Evolutionary conservation across 192 early-diverging fungal species (phyloP).

Genomic region (Globomyces pollinis-pini): DNA sequence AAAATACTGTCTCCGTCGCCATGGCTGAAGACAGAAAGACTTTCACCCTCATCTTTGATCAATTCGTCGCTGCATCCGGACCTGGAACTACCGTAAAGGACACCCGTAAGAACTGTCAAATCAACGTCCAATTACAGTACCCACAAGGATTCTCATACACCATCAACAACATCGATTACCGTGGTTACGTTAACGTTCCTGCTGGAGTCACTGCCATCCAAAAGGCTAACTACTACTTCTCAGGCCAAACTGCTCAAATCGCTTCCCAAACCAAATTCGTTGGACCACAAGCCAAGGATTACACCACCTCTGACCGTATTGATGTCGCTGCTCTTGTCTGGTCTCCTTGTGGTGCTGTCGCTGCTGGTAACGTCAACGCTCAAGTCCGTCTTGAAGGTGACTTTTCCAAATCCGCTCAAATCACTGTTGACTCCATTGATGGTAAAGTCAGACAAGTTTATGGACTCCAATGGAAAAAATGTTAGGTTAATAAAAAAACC

Average conservation of each 20-base stretch:
- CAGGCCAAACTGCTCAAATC: neutral
- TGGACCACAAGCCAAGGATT: neutral
- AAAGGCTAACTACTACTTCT: slow-evolving; percentile 13
- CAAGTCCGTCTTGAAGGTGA: neutral
- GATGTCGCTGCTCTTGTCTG: slow-evolving; percentile 16
- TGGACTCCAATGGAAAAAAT: slow-evolving; percentile 17
- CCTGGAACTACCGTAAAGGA: slow-evolving; percentile 16
- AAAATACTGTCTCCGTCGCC: neutral
- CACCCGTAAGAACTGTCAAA: slow-evolving; percentile 17
- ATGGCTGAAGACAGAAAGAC: slow-evolving; percentile 16
- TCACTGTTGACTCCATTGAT: slow-evolving; percentile 28
- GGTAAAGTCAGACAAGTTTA: slow-evolving; percentile 22
- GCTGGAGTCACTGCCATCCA: slow-evolving; percentile 12
- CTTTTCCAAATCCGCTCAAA: neutral
- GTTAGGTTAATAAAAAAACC: neutral
- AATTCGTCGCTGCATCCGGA: slow-evolving; percentile 15
- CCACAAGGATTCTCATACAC: slow-evolving; percentile 12
- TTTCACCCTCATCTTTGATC: slow-evolving; percentile 23
- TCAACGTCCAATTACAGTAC: neutral
- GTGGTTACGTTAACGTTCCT: neutral
- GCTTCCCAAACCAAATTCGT: slow-evolving; percentile 13
- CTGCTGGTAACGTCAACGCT: slow-evolving; percentile 23
- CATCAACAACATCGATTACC: slow-evolving; percentile 9
- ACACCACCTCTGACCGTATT: slow-evolving; percentile 14
- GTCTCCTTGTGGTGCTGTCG: slow-evolving; percentile 20